Base-by-base conservation (phyloP, 495 filamentous ascomycete genomes). In the Podospora anserina region DNA sequence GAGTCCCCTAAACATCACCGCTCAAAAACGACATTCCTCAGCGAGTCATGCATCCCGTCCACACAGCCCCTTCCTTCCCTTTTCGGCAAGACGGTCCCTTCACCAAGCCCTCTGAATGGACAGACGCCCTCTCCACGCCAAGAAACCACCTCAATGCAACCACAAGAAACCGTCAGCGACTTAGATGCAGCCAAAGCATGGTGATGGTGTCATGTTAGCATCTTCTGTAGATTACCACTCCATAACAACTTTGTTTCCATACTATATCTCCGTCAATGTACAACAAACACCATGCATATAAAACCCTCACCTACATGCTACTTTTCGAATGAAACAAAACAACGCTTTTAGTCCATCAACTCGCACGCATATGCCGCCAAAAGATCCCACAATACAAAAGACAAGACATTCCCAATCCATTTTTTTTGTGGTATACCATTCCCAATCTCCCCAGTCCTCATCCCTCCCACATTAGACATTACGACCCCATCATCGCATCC, bases 401-500 rank as follows among this genome's bases (percentile, higher is more conserved):
- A 23, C 23, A 23, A 23, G 23, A 49, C 9, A 11, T 49, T 49
- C 13, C 39, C 15, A 49, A 3, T 49, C 39, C 39, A 49, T 49
- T 49, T 13, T 49, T 49, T 49, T 49, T 1, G 34, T 49, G 13
- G 30, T 32, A 32, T 5, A 6, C 39, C 39, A 0, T 49, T 49
- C 39, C 39, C 15, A 16, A 2, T 49, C 2, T 13, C 39, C 39
- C 23, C 23, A 23, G 3, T 49, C 39, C 13, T 16, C 39, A 49
- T 16, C 39, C 39, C 15, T 49, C 39, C 39, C 39, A 49, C 39
- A 49, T 49, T 49, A 49, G 39, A 49, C 39, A 49, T 49, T 49
- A 49, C 39, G 39, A 49, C 39, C 39, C 39, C 39, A 49, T 49
- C 39, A 49, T 49, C 39, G 66, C 60, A 15, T 71, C 70, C 70